Conservation (phyloP, 768 basidiomycete species). For the Tricholoma sp. region DNA sequence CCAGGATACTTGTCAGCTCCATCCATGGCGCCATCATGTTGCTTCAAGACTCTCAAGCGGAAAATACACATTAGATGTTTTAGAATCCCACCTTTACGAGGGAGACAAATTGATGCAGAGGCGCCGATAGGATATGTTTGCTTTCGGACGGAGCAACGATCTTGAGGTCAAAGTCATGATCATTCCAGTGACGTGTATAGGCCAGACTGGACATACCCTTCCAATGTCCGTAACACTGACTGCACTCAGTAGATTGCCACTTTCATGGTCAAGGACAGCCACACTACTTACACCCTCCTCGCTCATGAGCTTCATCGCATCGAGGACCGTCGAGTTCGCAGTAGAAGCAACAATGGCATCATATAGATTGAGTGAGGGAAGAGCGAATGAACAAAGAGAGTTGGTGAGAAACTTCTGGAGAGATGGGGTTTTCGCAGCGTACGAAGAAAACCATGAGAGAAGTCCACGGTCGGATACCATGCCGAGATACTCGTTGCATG, state of each 20-base stretch:
- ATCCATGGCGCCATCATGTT: conserved; percentile 70
- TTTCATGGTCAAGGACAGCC: conserved; percentile 67
- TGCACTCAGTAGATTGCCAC: conserved; percentile 60
- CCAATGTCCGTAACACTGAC: conserved; percentile 83
- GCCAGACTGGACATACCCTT: conserved; percentile 38
- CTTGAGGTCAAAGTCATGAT: conserved; percentile 27
- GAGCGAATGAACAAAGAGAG: conserved; percentile 48
- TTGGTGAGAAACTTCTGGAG: conserved; percentile 46
- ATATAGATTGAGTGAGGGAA: conserved; percentile 64
- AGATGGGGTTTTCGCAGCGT: conserved; percentile 41
- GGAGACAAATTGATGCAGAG: conserved; percentile 65
- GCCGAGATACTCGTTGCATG: conserved; percentile 50
- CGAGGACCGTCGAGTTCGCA: conserved; percentile 58
- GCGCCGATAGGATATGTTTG: conserved; percentile 67
- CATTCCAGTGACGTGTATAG: background rate
- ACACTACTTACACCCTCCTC: conserved; percentile 81
- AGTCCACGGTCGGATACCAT: conserved; percentile 72
- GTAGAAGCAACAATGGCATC: conserved; percentile 57
- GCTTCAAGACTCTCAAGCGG: conserved; percentile 30
- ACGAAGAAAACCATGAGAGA: conserved; percentile 62
- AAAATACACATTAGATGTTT: background rate
- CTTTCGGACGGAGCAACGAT: conserved; percentile 77
- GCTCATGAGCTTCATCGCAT: conserved; percentile 84
- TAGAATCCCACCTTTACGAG: conserved; percentile 55
- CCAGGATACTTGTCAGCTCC: conserved; percentile 79